Evolutionary conservation across 1,284 basidiomycete species (phyloP), one percentile per base, ranked within the genome.

Genomic region (Meira nashicola): DNA sequence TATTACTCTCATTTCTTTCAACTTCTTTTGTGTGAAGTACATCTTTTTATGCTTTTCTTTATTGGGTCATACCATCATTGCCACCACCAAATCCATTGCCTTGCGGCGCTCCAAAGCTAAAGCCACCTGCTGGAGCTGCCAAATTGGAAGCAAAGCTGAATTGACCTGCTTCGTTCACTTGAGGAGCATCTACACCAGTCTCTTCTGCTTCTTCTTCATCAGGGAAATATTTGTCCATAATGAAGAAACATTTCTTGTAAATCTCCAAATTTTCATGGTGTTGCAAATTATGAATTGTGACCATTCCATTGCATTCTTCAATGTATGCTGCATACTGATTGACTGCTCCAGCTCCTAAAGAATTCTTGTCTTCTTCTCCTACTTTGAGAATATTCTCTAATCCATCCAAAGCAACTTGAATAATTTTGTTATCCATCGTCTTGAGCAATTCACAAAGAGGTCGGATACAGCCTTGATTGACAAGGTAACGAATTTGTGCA

Each of bases 401-500:
- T 59, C 95, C 95, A 78, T 99, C 94, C 47, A 99, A 86, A n/a
- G 83, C 83, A 21, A 95, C 92, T 82, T 98, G 95, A 73, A 99
- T 99, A 75, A 98, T 96, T 83, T 98, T 98, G 86, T 98, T 98
- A 82, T 99, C 95, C 90, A 97, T 93, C 82, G 92, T 93, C 48
- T 87, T 88, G 57, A 99, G 84, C 47, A 99, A 83, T 76, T 98
- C 94, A 78, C 95, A 98, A 55, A 99, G 84, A 21, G 95, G 95
- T 82, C 96, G 96, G 82, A 98, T 96, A 83, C 93, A 96, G 47
- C 95, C 95, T 79, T 98, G 94, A 28, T 86, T 84, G 63, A 99
- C 95, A 59, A 99, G 89, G 81, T 98, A 99, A 57, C 95, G 90
- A 74, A 99, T 98, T 81, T 98, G 95, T 50, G 87, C 83, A 51